Percentiles rank a stretch among this genome's conserved stretches.
Conservation (phyloP, 495 filamentous ascomycete genomes). For the Eremomyces bilateralis region DNA sequence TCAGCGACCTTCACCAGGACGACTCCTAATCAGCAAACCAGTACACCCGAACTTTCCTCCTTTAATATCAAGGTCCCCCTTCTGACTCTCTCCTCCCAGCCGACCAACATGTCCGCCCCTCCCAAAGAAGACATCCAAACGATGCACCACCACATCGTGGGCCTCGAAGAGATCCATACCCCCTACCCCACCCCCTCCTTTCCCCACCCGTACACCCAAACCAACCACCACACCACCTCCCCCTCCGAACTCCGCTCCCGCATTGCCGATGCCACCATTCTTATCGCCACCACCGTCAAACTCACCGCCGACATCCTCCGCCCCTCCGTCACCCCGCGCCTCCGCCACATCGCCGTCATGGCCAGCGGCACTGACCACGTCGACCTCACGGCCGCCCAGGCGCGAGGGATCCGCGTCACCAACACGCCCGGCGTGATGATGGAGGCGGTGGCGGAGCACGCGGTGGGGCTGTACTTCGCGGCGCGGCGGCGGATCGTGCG, state of each 20-base stretch:
- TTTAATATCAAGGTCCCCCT: no score
- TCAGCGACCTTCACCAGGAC: no score
- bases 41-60: no score
- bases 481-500: background rate
- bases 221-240: background rate
- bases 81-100: no score
- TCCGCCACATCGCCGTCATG: background rate
- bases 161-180: no score
- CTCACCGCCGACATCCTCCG: background rate
- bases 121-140: no score
- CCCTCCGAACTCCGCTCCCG: background rate
- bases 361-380: background rate
- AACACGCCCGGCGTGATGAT: background rate
- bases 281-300: background rate
- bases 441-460: background rate
- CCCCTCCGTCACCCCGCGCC: background rate
- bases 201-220: background rate
- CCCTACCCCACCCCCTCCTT: background rate
- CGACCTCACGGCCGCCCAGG: background rate
- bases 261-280: background rate
- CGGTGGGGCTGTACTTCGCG: background rate
- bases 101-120: no score
- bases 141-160: no score
- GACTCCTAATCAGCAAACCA: no score
- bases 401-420: background rate